Conservation (phyloP, 2,329 filamentous ascomycete genomes). For the Xylogone sp. region DNA sequence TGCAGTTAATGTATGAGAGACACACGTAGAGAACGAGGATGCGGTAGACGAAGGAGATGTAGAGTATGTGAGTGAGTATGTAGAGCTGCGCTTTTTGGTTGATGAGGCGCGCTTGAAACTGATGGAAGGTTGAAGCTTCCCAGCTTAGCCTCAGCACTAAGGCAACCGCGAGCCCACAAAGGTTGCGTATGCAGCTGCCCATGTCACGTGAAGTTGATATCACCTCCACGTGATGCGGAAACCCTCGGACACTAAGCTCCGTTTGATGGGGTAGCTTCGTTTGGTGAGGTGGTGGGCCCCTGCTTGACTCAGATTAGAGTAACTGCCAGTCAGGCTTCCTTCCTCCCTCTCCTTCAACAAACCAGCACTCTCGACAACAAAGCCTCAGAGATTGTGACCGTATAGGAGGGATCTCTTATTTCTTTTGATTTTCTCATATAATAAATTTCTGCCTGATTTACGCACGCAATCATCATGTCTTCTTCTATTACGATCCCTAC, state of each 20-base stretch:
- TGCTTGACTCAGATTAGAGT: neutral
- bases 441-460: constrained; percentile 1
- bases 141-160: neutral
- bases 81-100: neutral
- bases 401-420: neutral
- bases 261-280: neutral
- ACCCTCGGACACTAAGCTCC: neutral
- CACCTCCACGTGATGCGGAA: neutral
- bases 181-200: neutral
- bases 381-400: neutral
- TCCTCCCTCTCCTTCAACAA: neutral
- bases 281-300: neutral
- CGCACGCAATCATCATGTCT: constrained; percentile 47
- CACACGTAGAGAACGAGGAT: neutral
- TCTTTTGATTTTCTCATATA: constrained; percentile 6
- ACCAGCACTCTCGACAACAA: neutral
- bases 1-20: neutral
- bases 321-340: neutral
- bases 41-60: neutral
- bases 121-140: neutral
- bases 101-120: constrained; percentile 6
- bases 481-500: constrained; percentile 67
- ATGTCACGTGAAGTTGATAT: no score
- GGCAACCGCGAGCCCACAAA: neutral
- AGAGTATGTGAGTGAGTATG: neutral